phyloP scores from a whole-genome alignment of 129 eudicot genomes.

The Chrysanthemum seticuspe region DNA sequence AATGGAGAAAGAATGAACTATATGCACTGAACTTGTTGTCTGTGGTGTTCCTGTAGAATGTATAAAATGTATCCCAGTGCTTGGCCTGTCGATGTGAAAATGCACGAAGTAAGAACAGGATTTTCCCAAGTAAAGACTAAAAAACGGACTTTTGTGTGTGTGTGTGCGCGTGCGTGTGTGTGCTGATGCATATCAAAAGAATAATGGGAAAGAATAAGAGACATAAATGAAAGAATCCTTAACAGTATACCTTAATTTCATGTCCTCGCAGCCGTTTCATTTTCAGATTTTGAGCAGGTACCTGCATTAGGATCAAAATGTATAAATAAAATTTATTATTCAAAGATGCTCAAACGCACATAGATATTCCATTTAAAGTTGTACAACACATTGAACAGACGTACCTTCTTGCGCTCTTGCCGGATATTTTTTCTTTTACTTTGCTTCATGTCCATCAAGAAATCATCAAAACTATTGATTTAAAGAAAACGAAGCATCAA shows the following conservation, averaged over 20 bases:
- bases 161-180: not conserved
- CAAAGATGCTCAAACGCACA: constrained; percentile 7
- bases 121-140: not conserved
- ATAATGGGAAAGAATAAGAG: not conserved
- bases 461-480: constrained; percentile 77
- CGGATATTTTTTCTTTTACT: constrained; percentile 91
- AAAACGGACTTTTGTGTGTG: not conserved
- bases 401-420: constrained; percentile 97
- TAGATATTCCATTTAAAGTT: not conserved
- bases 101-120: constrained; percentile 19
- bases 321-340: constrained; percentile 5
- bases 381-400: constrained; percentile 2
- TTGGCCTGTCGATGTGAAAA: constrained; percentile 61
- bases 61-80: constrained; percentile 93
- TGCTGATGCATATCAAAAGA: constrained; percentile 1
- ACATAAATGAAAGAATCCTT: constrained; percentile 19
- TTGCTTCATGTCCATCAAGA: constrained; percentile 98
- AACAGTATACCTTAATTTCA: constrained; percentile 74
- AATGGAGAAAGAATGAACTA: constrained; percentile 14
- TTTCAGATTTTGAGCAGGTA: constrained; percentile 78
- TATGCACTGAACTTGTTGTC: constrained; percentile 80
- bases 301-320: constrained; percentile 44
- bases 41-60: constrained; percentile 94
- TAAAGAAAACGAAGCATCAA: constrained; percentile 13
- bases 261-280: constrained; percentile 88